Percentiles rank a stretch among this genome's conserved stretches.
Conservation (phyloP, 208 protist species). For the Trypanosoma cruzi region DNA sequence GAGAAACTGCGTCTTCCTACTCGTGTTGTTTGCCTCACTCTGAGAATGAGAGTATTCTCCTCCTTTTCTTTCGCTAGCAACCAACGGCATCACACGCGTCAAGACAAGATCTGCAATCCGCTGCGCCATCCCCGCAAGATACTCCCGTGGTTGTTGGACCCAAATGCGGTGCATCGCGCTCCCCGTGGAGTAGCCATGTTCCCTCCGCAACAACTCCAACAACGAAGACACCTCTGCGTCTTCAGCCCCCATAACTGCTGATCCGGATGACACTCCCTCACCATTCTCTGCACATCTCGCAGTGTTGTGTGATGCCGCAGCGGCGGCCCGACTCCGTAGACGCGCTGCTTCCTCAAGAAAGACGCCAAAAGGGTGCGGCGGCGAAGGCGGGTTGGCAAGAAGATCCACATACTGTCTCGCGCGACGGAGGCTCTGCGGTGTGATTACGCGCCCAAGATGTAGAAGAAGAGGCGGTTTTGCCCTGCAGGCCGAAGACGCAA, state of each 20-base stretch:
- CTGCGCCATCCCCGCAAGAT: slow-evolving; percentile 29
- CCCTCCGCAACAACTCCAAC: slow-evolving; percentile 23
- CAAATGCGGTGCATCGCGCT: slow-evolving; percentile 52
- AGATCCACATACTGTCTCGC: slow-evolving; percentile 42
- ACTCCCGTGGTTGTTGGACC: slow-evolving; percentile 38
- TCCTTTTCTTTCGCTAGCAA: neutral
- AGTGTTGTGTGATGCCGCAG: neutral
- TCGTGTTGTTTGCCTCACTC: neutral
- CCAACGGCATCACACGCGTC: slow-evolving; percentile 15
- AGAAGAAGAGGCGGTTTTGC: slow-evolving; percentile 11
- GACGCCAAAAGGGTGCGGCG: slow-evolving; percentile 28
- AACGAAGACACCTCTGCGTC: slow-evolving; percentile 12
- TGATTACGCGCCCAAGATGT: slow-evolving; percentile 31
- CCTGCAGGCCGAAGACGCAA: neutral
- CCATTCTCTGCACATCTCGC: neutral
- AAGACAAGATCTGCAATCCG: slow-evolving; percentile 25
- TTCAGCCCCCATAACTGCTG: neutral
- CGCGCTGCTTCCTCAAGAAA: slow-evolving; percentile 23
- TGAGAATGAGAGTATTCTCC: neutral
- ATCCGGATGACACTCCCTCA: neutral
- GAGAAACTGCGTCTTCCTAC: slow-evolving; percentile 14
- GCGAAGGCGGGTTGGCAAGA: slow-evolving; percentile 24
- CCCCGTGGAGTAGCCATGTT: slow-evolving; percentile 39
- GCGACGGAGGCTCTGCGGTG: slow-evolving; percentile 43
- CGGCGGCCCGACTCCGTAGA: neutral